Evolutionary conservation across 257 asterid genomes (phyloP), one percentile per base, ranked within the genome.

Genomic region (Solanum pinnatisectum): DNA sequence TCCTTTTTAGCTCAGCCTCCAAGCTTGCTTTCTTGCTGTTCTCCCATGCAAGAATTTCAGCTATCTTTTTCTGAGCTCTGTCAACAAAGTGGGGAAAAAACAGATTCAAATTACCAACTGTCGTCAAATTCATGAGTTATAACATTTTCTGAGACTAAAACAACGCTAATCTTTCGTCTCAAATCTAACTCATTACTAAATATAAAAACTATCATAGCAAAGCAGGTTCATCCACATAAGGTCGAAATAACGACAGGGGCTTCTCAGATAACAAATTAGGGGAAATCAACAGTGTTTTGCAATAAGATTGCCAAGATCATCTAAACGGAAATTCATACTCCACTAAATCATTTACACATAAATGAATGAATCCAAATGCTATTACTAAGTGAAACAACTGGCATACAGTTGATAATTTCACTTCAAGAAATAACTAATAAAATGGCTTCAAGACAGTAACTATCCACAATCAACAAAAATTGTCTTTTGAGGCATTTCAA

Each of bases 21-120:
- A 97, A 89, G 87, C 68, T 86, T 5, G 99, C 99, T 90, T 96
- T 97, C 98, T 94, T 94, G 94, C 95, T 92, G 93, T 97, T 97
- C 90, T 97, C 99, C 99, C 99, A 97, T 68, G 98, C 94, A 10
- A 85, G 93, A 81, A 94, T 87, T 70, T 95, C 84, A 79, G 99
- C 93, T 23, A 87, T 22, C 82, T 93, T 96, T 91, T 94, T 96
- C 87, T 97, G 96, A 71, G 98, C 96, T 91, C 99, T 96, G 95
- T 78, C 86, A 87, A 79, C 36, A 46, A 86, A 81, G 39, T 44
- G 68, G 67, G 11, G 13, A 14, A 44, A 22, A 42, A 44, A 2
- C 18, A 15, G 39, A 23, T 68, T 87, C 85, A 90, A 39, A 86
- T 87, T 82, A 83, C 52, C 84, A 25, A 27, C 15, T 42, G 23